Evolutionary conservation across 257 asterid genomes (phyloP), one percentile per base, ranked within the genome.

Genomic region (Avicennia marina): DNA sequence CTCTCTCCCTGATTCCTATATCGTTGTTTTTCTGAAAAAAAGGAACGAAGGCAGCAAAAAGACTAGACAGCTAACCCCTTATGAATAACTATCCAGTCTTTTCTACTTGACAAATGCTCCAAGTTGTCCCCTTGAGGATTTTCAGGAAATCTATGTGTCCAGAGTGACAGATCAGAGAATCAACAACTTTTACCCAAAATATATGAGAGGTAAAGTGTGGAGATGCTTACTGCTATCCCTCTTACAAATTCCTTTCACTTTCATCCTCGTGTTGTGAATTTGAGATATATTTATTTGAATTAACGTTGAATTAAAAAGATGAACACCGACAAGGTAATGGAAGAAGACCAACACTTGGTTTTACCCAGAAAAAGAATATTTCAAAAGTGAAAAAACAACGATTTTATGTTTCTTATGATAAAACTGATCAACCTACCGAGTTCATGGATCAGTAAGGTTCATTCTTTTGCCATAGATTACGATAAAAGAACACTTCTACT

Each of bases 171-270:
- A 22, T 45, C 0, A 45, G 52, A 21, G 29, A 26, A 49, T 49
- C 38, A 4, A 22, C 53, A 11, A 47, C 53, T 22, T 47, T 47
- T 47, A 9, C 20, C 36, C 36, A 6, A 49, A 49, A 59, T 59
- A 41, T 44, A 25, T 29, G 25, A 19, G 55, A 44, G 32, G 42
- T 48, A 38, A 33, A 22, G 32, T 16, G 31, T 47, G 1, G 39
- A 60, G 66, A 46, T 60, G 18, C 49, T 27, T 21, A 32, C 48
- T 46, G 6, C 57, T 1, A 8, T 58, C 11, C 19, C 6, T 60
- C 25, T 48, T 17, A 21, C 41, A 48, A 5, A 43, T 59, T 50
- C 38, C 12, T 41, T 11, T 41, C 43, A 58, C 2, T 8, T 11
- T 59, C 20, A 16, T 32, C 44, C 3, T 4, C 11, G n/a, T 9